Evolutionary conservation across 768 basidiomycete genomes (phyloP).

Genomic region (Agrocybe praecox): DNA sequence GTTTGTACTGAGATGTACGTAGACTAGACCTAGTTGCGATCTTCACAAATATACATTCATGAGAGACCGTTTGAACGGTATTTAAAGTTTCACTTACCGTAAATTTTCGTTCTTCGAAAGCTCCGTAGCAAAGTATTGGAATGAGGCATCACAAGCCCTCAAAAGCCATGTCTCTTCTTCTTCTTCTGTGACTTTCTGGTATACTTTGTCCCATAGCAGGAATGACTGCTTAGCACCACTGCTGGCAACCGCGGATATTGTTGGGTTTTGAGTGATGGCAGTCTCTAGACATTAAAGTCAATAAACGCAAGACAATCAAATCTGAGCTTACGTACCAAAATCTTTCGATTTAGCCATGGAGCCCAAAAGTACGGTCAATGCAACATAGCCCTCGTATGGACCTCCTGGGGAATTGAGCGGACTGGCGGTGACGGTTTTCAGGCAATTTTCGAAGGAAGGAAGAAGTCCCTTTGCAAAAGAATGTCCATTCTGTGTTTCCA

Average conservation of each 20-base stretch:
- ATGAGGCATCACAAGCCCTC: constrained; percentile 56
- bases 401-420: constrained; percentile 61
- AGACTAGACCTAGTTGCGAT: constrained; percentile 60
- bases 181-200: constrained; percentile 63
- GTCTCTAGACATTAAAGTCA: constrained; percentile 34
- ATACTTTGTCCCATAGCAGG: constrained; percentile 86
- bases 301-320: not conserved
- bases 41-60: constrained; percentile 32
- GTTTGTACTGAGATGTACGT: constrained; percentile 72
- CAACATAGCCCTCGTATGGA: constrained; percentile 85
- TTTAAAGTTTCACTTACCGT: constrained; percentile 42
- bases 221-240: constrained; percentile 76
- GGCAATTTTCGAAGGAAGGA: constrained; percentile 65
- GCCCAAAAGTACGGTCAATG: constrained; percentile 67
- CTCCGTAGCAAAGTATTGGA: constrained; percentile 50
- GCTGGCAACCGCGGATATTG: constrained; percentile 48
- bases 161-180: constrained; percentile 80
- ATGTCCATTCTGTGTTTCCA: constrained; percentile 43
- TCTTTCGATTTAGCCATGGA: constrained; percentile 51
- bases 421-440: constrained; percentile 68
- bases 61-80: not conserved
- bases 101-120: constrained; percentile 53
- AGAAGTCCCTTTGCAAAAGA: constrained; percentile 57
- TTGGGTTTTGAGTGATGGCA: constrained; percentile 47
- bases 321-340: constrained; percentile 47